Evolutionary conservation across 805 yeast genomes (phyloP).

Genomic region (Danielia oregonensis): DNA sequence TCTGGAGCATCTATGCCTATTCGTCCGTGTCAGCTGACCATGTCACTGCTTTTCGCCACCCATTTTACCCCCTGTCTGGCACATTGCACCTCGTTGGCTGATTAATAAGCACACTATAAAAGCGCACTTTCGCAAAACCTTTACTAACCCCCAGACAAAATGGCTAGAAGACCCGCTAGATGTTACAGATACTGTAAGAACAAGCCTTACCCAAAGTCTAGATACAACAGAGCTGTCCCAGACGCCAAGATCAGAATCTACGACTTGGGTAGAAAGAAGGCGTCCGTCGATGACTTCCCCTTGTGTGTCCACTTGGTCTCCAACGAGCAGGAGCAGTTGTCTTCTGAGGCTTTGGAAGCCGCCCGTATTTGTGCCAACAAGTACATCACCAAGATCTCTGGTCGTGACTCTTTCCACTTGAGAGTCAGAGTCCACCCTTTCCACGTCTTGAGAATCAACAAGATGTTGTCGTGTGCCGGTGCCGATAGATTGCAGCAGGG

Average conservation of each 20-base stretch:
- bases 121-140: too few species aligned
- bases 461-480: constrained; percentile 99
- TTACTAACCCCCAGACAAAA: constrained; percentile 53
- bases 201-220: constrained; percentile 99
- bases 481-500: constrained; percentile 99
- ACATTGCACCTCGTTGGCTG: too few species aligned
- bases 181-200: constrained; percentile 99
- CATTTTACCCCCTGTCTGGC: too few species aligned
- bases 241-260: constrained; percentile 99
- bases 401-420: constrained; percentile 99
- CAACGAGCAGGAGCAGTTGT: constrained; percentile 98
- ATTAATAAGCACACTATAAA: not conserved
- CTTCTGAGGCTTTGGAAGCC: constrained; percentile 99
- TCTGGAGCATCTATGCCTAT: too few species aligned
- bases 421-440: constrained; percentile 99
- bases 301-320: constrained; percentile 98
- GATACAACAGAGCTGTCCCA: constrained; percentile 99
- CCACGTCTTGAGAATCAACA: constrained; percentile 99
- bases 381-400: constrained; percentile 95
- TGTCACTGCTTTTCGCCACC: too few species aligned
- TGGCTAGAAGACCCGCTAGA: constrained; percentile 99
- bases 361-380: constrained; percentile 99
- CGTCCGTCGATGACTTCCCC: constrained; percentile 98
- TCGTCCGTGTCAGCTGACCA: too few species aligned
- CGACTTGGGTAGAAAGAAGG: constrained; percentile 99